Evolutionary conservation across 225 moss, liverwort and hornwort species (phyloP), one percentile per base, ranked within the genome.

Genomic region (Neckera pumila): DNA sequence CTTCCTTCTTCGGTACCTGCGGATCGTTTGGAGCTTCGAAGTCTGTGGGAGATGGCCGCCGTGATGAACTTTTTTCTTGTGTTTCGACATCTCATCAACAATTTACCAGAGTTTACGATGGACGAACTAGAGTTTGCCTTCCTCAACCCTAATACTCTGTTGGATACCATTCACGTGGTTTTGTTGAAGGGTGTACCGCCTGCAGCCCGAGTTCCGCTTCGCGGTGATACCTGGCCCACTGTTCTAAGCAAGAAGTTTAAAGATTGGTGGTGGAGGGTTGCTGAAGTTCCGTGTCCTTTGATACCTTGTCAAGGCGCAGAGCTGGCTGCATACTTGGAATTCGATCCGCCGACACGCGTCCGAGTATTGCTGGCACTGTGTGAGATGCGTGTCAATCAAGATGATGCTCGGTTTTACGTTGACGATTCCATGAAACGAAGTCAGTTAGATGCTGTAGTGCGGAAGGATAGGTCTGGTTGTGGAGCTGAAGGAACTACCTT

Each of bases 251-350:
- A 97, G 94, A 99, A 99, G 93, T 94, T 99, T 49, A 97, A 95
- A 79, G 95, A 93, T 66, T 99, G 98, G 98, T 99, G 98, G 98
- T 92, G 94, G 84, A 95, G 96, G 90, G 98, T 99, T 67, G 96
- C 95, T 12, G 93, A 96, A 83, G 97, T 94, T 62, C 93, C 94
- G 56, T 99, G 99, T 85, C 98, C 99, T 36, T 79, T 99, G 66
- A 72, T 95, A 61, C 93, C 97, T 22, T 90, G 93, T 69, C 98
- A 97, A 89, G 98, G 98, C 88, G 92, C 91, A 51, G 98, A 99
- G 88, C 81, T 95, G 53, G 92, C 90, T 64, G 84, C 91, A 5
- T 99, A 99, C 92, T 92, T 90, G 90, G 96, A 95, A 51, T 93
- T 99, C 66, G 94, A 95, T 91, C 87, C 95, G 60, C 94, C 91